Conservation (phyloP, 1,284 basidiomycete species). For the Ganoderma lingzhi region DNA sequence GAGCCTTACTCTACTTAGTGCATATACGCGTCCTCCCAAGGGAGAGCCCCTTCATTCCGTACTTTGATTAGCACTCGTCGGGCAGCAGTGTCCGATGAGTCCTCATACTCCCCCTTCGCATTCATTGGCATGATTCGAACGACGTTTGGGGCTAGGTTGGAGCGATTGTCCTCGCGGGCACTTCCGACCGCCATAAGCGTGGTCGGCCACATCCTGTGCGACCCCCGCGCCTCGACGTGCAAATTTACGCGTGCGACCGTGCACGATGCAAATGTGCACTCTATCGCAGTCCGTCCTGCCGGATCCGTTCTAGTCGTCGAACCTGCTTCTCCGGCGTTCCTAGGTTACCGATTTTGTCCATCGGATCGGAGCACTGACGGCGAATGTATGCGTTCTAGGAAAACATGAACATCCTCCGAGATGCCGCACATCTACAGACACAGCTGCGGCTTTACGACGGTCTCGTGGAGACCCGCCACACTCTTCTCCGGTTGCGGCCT, state of each 20-base stretch:
- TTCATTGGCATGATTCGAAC: background rate
- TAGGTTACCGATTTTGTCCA: constrained; percentile 1
- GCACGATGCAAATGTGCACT: background rate
- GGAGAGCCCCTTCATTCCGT: background rate
- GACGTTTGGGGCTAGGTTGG: background rate
- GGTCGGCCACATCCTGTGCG: background rate
- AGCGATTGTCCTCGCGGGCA: background rate
- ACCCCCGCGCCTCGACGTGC: background rate
- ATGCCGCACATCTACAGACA: constrained; percentile 90
- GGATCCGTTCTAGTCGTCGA: background rate
- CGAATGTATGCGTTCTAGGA: constrained; percentile 64
- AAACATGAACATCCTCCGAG: constrained; percentile 93
- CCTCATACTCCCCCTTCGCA: background rate
- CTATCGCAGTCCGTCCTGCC: background rate
- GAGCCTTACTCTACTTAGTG: background rate
- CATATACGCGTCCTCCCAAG: background rate
- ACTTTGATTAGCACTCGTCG: background rate
- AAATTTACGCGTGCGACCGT: constrained; percentile 7
- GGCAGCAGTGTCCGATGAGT: background rate
- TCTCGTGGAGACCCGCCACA: constrained; percentile 86
- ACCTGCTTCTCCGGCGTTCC: background rate
- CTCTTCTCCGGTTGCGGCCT: constrained; percentile 84
- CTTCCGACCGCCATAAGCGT: background rate
- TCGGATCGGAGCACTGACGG: constrained; percentile 11
- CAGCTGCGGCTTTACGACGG: constrained; percentile 88